phyloP scores from a whole-genome alignment of 176 grass and related monocot species.

The barley (Hordeum vulgare) region DNA sequence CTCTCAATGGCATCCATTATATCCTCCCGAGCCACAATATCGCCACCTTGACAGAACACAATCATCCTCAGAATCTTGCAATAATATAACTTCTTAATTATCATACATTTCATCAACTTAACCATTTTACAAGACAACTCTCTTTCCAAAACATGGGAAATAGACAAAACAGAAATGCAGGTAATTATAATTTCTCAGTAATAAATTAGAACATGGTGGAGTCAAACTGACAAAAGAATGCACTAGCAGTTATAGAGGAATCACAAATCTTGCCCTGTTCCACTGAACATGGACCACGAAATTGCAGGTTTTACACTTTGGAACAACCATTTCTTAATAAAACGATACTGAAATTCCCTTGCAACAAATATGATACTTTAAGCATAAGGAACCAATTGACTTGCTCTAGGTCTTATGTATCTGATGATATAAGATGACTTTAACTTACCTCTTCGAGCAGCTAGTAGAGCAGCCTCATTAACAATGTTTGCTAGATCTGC shows the following conservation, averaged over 20 bases:
- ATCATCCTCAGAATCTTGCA: conserved; percentile 7
- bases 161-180: background rate
- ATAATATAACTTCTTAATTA: background rate
- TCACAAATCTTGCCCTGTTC: background rate
- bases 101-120: background rate
- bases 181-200: background rate
- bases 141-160: background rate
- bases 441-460: conserved; percentile 75
- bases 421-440: background rate
- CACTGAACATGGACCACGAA: background rate
- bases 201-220: conserved; percentile 2
- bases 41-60: conserved; percentile 42
- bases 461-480: conserved; percentile 83
- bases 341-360: background rate
- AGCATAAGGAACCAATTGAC: conserved; percentile 7
- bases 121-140: background rate
- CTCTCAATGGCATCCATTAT: conserved; percentile 95
- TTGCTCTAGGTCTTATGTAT: background rate
- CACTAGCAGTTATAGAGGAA: background rate
- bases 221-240: background rate
- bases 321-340: background rate
- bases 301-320: background rate
- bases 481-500: conserved; percentile 90
- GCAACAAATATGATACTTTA: conserved; percentile 18
- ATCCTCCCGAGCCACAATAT: conserved; percentile 69